Evolutionary conservation across 768 basidiomycete species (phyloP).

Genomic region (Russula sp.): DNA sequence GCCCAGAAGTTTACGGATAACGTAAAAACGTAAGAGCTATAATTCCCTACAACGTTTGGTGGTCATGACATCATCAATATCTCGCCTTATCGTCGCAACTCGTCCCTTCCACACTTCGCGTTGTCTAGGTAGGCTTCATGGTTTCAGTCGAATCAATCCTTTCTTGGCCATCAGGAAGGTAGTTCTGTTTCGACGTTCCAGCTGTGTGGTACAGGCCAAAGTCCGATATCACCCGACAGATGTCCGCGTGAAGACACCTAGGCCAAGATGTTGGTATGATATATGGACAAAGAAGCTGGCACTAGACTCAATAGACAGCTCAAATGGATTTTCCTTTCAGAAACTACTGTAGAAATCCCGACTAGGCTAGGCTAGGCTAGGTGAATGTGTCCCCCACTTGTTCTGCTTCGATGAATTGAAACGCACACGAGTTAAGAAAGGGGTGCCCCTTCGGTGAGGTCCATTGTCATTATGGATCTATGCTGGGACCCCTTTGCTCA

Average conservation of each 20-base stretch:
- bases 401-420: not conserved
- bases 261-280: too few species aligned
- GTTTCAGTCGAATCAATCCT: not conserved
- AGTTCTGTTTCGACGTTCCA: not conserved
- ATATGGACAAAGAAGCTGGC: too few species aligned
- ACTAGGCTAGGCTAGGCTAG: not conserved
- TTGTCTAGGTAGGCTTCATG: not conserved
- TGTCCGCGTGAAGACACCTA: not conserved
- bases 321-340: not conserved
- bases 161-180: not conserved
- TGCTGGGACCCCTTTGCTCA: not conserved
- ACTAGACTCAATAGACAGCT: too few species aligned
- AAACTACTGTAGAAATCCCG: not conserved
- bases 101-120: not conserved
- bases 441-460: not conserved
- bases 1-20: not conserved
- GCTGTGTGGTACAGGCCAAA: not conserved
- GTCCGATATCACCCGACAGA: slow-evolving; percentile 14
- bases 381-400: not conserved
- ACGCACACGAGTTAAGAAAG: not conserved
- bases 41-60: not conserved
- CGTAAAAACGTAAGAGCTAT: too few species aligned
- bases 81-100: too few species aligned
- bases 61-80: not conserved
- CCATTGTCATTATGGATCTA: not conserved